Base-by-base conservation (phyloP, 106 monocot species). In the Dendrobium catenatum region DNA sequence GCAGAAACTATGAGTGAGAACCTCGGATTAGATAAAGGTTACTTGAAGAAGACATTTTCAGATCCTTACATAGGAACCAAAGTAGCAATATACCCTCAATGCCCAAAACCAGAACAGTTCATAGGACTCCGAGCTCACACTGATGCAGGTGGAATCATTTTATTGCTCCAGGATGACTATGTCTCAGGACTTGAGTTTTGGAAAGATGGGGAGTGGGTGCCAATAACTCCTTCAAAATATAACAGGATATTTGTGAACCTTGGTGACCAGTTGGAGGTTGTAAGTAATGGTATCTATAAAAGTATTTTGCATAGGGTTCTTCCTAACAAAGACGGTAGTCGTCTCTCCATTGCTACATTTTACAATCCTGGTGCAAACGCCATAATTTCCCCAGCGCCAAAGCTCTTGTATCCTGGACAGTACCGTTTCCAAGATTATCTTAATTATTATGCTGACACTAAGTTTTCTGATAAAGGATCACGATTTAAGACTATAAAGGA, bases 101-200 rank as follows among this genome's bases (percentile, higher is more conserved):
- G 94, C 85, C 84, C 84, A 2, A 47, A 85, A 0, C 89, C 91
- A n/a, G 91, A 90, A 68, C 83, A 81, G n/a, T 86, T 89, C 22
- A 76, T 59, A 20, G 91, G 94, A 2, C 91, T 94, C 55, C 75
- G 94, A 29, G 86, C 79, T 56, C 94, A 94, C 86, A 94, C 89
- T n/a, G 91, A 94, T 66, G 91, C 91, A 2, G 94, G 94, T 11
- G 91, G 89, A 42, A 91, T 91, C 81, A 89, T 91, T 79, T 75
- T 91, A 43, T 56, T 94, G 46, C 83, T 88, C 46, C 94, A 89
- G 77, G 91, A 94, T 64, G 89, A 89, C 73, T 29, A 5, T 0
- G 86, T 88, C 77, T 80, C 89, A 10, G 91, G 89, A 20, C 88
- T 94, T 0, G 86, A 94, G 80, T 91, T 94, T 79, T 31, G 81